Evolutionary conservation across 225 moss, liverwort and hornwort species (phyloP).

Genomic region (Polytrichum commune): DNA sequence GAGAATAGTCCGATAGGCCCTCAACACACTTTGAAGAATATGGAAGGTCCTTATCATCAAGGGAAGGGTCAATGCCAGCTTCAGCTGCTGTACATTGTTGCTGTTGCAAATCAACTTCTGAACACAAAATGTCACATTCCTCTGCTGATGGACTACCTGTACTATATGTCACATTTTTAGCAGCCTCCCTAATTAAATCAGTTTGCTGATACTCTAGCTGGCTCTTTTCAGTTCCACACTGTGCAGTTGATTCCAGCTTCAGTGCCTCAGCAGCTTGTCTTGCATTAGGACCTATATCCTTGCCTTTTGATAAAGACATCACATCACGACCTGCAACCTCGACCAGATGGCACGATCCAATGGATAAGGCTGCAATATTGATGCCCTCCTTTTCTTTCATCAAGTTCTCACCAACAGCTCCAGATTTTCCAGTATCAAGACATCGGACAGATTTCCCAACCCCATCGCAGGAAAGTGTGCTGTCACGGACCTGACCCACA

Average conservation of each 20-base stretch:
- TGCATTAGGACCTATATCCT: constrained; percentile 11
- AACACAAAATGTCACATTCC: constrained; percentile 12
- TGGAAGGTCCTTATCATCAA: constrained; percentile 18
- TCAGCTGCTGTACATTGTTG: constrained; percentile 15
- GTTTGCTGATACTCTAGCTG: constrained; percentile 18
- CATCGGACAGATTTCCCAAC: constrained; percentile 7
- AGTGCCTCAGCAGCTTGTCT: constrained; percentile 11
- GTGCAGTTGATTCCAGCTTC: constrained; percentile 20
- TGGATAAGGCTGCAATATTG: not conserved
- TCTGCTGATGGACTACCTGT: constrained; percentile 11
- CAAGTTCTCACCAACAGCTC: constrained; percentile 15
- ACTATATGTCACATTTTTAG: constrained; percentile 26
- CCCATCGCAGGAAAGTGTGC: constrained; percentile 25
- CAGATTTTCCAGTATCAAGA: constrained; percentile 8
- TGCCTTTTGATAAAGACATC: constrained; percentile 10
- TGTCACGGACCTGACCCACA: constrained; percentile 24
- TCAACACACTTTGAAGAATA: constrained; percentile 6
- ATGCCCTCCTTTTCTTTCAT: not conserved
- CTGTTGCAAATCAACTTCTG: constrained; percentile 23
- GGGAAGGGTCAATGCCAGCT: constrained; percentile 10
- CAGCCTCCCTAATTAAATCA: constrained; percentile 15
- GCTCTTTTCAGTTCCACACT: constrained; percentile 20
- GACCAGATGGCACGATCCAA: not conserved
- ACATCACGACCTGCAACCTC: constrained; percentile 9
- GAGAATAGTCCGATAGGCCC: constrained; percentile 5